Conservation (phyloP, 2,329 filamentous ascomycete species). For the Venturia pyrina region DNA sequence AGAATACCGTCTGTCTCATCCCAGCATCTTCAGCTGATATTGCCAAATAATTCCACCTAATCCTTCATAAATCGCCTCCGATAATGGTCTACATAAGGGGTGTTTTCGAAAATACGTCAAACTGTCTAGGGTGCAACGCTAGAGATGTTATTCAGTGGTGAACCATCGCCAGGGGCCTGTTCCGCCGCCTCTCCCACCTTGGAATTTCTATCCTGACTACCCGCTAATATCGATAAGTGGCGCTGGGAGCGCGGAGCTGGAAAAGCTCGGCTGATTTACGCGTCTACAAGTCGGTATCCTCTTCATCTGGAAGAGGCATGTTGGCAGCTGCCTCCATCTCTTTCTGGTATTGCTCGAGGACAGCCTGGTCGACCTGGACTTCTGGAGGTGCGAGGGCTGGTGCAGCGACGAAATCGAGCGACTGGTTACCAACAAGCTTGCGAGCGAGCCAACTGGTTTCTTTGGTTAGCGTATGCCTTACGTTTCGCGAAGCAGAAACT, state of each 20-base stretch:
- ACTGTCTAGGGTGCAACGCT: constrained; percentile 5
- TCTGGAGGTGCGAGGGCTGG: constrained; percentile 91
- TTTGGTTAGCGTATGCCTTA: not conserved
- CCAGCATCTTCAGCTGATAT: not conserved
- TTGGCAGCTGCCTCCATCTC: constrained; percentile 77
- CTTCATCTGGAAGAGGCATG: constrained; percentile 89
- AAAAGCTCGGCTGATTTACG: not conserved
- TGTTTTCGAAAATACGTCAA: constrained; percentile 5
- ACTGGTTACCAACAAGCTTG: constrained; percentile 93
- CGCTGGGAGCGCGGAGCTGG: constrained; percentile 7
- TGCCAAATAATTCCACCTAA: not conserved
- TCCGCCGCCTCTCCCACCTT: not conserved
- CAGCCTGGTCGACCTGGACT: constrained; percentile 74
- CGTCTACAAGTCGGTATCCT: constrained; percentile 56
- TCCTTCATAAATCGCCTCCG: constrained; percentile 5
- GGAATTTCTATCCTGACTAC: not conserved
- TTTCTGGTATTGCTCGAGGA: constrained; percentile 71
- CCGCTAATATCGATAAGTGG: not conserved
- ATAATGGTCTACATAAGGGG: constrained; percentile 5
- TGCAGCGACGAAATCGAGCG: constrained; percentile 88
- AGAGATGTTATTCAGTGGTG: not conserved
- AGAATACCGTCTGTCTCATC: not conserved
- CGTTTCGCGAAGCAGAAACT: not conserved
- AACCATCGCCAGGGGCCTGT: not conserved
- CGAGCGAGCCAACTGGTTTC: constrained; percentile 69